Evolutionary conservation across 2,329 filamentous ascomycete species (phyloP), one percentile per base, ranked within the genome.

Genomic region (Xylaria arbuscula): DNA sequence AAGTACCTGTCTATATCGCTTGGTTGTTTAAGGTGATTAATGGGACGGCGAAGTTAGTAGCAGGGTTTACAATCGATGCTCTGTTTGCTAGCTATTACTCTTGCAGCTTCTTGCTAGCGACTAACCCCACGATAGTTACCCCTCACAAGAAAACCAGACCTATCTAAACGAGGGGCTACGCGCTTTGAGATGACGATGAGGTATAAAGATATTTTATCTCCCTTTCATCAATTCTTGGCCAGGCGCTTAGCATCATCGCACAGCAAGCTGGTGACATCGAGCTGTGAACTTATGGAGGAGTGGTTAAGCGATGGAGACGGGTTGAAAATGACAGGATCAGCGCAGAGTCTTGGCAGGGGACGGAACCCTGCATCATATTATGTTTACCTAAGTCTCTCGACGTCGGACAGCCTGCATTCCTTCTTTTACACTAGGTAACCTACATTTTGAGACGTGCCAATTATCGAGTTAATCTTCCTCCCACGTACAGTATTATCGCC

Each of bases 341-440:
- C 15, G 61, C 61, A 64, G 58, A n/a, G 17, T 54, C 66, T 68
- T 68, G 66, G 66, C 66, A 68, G 50, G 56, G 47, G 61, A 45
- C 34, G 9, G 47, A 45, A 50, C 61, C 66, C 42, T 64, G 61
- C 32, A 24, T 6, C 13, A 22, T 42, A 59, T 68, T 68, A 68
- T 56, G 56, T 68, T 68, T 68, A 68, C 56, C 56, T 68, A 68
- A 68, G 8, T 45, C 24, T 13, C 32, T 24, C 34, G 38, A 67
- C 65, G 42, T 60, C 48, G 24, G n/a, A 15, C 13, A 2, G 28
- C 3, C 28, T 28, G 28, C 28, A 3, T 28, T 28, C 28, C 24
- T 53, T 28, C 45, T 11, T 50, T n/a, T 47, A 47, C n/a, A 9
- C n/a, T 42, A 17, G 10, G 9, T 47, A 47, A 6, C 5, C n/a